Evolutionary conservation across 1,139 yeast genomes (phyloP), one percentile per base, ranked within the genome.

Genomic region (Suzukiozyma palmioleophila): DNA sequence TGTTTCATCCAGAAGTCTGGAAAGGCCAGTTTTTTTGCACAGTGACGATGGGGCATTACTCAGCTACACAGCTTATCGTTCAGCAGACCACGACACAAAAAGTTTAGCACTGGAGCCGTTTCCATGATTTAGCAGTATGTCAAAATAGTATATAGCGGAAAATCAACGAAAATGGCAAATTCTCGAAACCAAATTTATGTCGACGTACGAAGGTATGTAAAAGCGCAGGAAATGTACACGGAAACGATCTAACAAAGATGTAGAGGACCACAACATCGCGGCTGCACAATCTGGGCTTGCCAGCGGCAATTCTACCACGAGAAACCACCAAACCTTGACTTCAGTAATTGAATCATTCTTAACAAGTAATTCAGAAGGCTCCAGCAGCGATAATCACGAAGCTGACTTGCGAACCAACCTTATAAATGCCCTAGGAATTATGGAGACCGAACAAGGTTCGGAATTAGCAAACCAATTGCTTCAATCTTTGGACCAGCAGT

Each of bases 201-300:
- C 72, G 13, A 66, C 65, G 25, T 66, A 70, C 54, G 75, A 70
- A 60, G 69, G 75, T 68, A 65, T 27, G 74, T 58, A 31, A 9
- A 8, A 12, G 18, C 26, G n/a, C 33, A 33, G n/a, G 28, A 26
- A 14, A 29, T 8, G n/a, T 8, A 21, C 9, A n/a, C 32, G 8
- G 3, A 39, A 54, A 65, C 60, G 56, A 62, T 35, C 32, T 41
- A 14, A 34, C 34, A 29, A 33, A 30, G 10, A 18, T 8, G 5
- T 12, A 52, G 57, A 53, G 36, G 57, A 48, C 36, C 48, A 46
- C 37, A 43, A 50, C 30, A 43, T 47, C 33, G 32, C 44, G 36
- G 18, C 38, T 32, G 32, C 37, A 7, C 33, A 14, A 27, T 32
- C 35, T 22, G 8, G 13, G 14, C 6, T 13, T 18, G 11, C 22